Conservation (phyloP, 768 basidiomycete species). For the Tricholomella constricta region DNA sequence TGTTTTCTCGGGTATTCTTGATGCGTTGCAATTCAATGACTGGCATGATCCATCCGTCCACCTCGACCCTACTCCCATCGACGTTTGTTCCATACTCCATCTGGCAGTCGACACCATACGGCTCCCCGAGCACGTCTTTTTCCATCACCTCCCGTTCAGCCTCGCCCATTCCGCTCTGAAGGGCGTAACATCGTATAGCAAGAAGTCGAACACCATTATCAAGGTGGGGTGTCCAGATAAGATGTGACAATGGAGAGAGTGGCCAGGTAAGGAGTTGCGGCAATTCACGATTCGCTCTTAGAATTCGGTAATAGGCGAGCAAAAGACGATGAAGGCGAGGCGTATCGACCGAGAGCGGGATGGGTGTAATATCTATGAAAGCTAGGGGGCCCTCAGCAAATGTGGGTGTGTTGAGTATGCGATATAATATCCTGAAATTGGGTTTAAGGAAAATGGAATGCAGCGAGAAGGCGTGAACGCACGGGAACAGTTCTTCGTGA, state of each 20-base stretch:
- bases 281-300: slow-evolving; percentile 71
- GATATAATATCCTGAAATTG: slow-evolving; percentile 52
- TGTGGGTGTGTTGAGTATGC: slow-evolving; percentile 44
- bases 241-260: slow-evolving; percentile 49
- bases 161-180: slow-evolving; percentile 80
- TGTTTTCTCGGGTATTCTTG: slow-evolving; percentile 45
- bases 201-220: slow-evolving; percentile 68
- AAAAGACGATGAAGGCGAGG: slow-evolving; percentile 67
- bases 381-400: slow-evolving; percentile 58
- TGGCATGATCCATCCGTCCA: slow-evolving; percentile 86
- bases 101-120: slow-evolving; percentile 59
- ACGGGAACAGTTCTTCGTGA: slow-evolving; percentile 76
- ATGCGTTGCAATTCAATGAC: slow-evolving; percentile 67
- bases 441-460: slow-evolving; percentile 11
- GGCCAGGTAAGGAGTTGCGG: slow-evolving; percentile 67
- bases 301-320: slow-evolving; percentile 79
- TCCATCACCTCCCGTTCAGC: slow-evolving; percentile 70
- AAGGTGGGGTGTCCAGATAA: slow-evolving; percentile 45
- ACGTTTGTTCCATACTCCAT: slow-evolving; percentile 55
- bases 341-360: slow-evolving; percentile 36
- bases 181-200: slow-evolving; percentile 76
- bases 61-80: slow-evolving; percentile 43
- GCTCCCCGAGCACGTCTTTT: slow-evolving; percentile 57
- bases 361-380: slow-evolving; percentile 37
- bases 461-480: slow-evolving; percentile 29